Conservation (phyloP, 768 basidiomycete genomes). For the Boletus tomentosulus region DNA sequence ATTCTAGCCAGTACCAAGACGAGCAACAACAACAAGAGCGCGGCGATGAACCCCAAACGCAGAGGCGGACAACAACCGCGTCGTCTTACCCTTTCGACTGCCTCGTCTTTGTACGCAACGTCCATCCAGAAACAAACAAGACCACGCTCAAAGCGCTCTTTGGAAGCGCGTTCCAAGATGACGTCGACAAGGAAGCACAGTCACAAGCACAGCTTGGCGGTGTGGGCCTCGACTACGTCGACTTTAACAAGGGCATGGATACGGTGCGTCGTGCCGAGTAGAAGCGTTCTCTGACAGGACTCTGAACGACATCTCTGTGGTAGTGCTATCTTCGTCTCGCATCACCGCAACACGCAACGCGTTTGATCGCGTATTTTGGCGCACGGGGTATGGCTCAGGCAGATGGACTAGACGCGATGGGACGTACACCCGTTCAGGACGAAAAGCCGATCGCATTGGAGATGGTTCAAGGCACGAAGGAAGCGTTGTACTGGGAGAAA, state of each 20-base stretch:
- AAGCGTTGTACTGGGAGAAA: slow-evolving; percentile 75
- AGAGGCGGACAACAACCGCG: slow-evolving; percentile 5
- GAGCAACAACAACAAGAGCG: neutral
- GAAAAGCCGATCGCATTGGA: slow-evolving; percentile 44
- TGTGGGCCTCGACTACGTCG: slow-evolving; percentile 67
- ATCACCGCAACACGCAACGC: slow-evolving; percentile 42
- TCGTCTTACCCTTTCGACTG: slow-evolving; percentile 60
- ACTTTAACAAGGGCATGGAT: slow-evolving; percentile 75
- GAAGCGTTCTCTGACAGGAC: neutral
- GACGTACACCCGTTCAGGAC: slow-evolving; percentile 23
- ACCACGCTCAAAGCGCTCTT: slow-evolving; percentile 68
- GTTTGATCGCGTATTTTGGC: slow-evolving; percentile 45
- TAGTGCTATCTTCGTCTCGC: slow-evolving; percentile 75
- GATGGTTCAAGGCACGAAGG: slow-evolving; percentile 56
- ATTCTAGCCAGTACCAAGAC: neutral
- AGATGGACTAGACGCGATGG: slow-evolving; percentile 53
- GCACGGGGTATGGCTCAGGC: slow-evolving; percentile 37
- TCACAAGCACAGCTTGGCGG: neutral
- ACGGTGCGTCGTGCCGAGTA: slow-evolving; percentile 40
- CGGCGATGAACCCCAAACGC: neutral
- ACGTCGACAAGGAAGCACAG: too few species aligned
- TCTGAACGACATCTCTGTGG: neutral
- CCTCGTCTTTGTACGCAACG: slow-evolving; percentile 64
- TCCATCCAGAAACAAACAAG: slow-evolving; percentile 77
- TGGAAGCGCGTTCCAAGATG: slow-evolving; percentile 34